Conservation (phyloP, 1,284 basidiomycete genomes). For the Dichomitus squalens region DNA sequence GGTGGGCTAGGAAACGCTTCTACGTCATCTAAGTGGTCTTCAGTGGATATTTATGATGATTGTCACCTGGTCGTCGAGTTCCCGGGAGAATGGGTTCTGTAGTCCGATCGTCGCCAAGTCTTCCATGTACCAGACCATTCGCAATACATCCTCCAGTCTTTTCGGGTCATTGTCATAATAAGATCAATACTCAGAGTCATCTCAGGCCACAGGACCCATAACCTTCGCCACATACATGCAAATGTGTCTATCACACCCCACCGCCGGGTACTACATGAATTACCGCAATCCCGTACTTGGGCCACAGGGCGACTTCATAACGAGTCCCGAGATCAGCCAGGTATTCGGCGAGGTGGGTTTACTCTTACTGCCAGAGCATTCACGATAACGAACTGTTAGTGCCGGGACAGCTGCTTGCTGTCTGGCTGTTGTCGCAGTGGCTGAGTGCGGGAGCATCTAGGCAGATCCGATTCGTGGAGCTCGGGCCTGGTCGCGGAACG, state of each 20-base stretch:
- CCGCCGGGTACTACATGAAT: constrained; percentile 89
- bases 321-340: constrained; percentile 96
- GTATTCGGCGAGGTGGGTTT: constrained; percentile 90
- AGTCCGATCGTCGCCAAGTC: too few species aligned
- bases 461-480: constrained; percentile 79
- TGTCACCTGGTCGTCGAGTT: too few species aligned
- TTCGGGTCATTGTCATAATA: background rate
- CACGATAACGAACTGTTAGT: constrained; percentile 41
- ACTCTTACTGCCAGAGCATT: background rate
- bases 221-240: constrained; percentile 89
- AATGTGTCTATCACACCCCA: constrained; percentile 85
- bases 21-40: too few species aligned
- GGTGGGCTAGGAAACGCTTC: too few species aligned
- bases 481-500: constrained; percentile 95
- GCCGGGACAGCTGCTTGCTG: constrained; percentile 68
- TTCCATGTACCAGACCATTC: background rate
- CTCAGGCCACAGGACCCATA: constrained; percentile 84
- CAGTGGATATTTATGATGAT: too few species aligned
- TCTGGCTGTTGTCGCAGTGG: constrained; percentile 90
- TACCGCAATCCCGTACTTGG: constrained; percentile 80
- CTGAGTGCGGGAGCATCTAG: constrained; percentile 53
- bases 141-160: background rate
- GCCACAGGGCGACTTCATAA: constrained; percentile 90
- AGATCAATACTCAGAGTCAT: background rate
- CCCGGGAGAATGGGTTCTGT: too few species aligned